Percentiles rank a stretch among this genome's conserved stretches.
phyloP scores from a whole-genome alignment of 768 basidiomycete species.

The Xerocomellus dryophilus region DNA sequence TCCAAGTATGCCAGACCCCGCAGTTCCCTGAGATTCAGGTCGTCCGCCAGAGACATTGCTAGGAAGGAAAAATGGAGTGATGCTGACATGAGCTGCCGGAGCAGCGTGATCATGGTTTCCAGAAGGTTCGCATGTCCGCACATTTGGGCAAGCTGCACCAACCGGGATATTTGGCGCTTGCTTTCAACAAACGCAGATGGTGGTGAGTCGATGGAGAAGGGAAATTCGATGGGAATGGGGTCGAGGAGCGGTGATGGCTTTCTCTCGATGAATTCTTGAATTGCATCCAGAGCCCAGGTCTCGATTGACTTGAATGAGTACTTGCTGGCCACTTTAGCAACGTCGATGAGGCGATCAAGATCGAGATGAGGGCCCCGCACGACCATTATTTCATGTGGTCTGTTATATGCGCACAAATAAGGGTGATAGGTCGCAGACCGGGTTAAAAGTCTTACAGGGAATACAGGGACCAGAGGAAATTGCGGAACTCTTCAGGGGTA shows the following conservation, averaged over 20 bases:
- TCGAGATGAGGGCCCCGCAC: slow-evolving; percentile 49
- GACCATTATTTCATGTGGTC: slow-evolving; percentile 59
- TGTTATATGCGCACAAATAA: slow-evolving; percentile 24
- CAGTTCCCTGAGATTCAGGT: slow-evolving; percentile 56
- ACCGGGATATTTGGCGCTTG: slow-evolving; percentile 51
- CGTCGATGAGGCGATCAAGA: slow-evolving; percentile 54
- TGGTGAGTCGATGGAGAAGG: slow-evolving; percentile 26
- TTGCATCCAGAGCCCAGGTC: slow-evolving; percentile 72
- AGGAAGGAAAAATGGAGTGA: slow-evolving; percentile 69
- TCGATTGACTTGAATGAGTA: slow-evolving; percentile 73
- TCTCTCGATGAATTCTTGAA: slow-evolving; percentile 62
- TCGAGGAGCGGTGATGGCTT: slow-evolving; percentile 53
- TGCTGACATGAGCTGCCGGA: slow-evolving; percentile 58
- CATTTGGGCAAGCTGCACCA: slow-evolving; percentile 64
- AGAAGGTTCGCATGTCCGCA: slow-evolving; percentile 63
- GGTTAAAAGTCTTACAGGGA: slow-evolving; percentile 50
- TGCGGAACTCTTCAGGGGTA: slow-evolving; percentile 60
- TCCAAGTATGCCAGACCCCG: slow-evolving; percentile 68
- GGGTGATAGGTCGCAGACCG: background rate
- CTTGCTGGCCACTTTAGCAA: slow-evolving; percentile 66
- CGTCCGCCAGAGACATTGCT: slow-evolving; percentile 71
- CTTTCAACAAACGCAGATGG: slow-evolving; percentile 37
- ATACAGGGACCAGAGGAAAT: slow-evolving; percentile 77
- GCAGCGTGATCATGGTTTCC: slow-evolving; percentile 53
- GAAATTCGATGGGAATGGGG: slow-evolving; percentile 34